Evolutionary conservation across 169 alveolate genomes (phyloP), one percentile per base, ranked within the genome.

Genomic region (Cryptosporidium sp.): DNA sequence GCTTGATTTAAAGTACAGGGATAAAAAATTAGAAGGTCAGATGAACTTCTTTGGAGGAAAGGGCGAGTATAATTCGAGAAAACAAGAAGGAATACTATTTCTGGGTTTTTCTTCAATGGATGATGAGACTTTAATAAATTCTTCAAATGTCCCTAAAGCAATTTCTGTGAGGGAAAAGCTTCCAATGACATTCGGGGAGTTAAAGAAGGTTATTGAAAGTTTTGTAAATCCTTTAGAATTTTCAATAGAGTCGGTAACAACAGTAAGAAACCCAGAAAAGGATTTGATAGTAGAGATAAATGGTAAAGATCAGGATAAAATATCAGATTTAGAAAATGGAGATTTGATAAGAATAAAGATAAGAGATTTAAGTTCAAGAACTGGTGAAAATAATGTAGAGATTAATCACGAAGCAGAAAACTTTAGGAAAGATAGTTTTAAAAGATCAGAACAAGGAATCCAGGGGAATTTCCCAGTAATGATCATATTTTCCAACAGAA

Each of bases 181-280:
- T 21, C 89, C 89, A 21, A 35, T 80, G 70, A 45, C 80, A 39
- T 12, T 29, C 37, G 21, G 51, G 12, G 75, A 80, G 26, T 62
- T 80, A 31, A 39, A 18, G 58, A 23, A 16, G 10, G 3, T 62
- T 2, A 21, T 80, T n/a, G 70, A 67, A 14, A n/a, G 29, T 18
- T 43, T 29, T 37, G 51, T 33, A 10, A 18, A 33, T 41, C 65
- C 55, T n/a, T 3, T n/a, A 1, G 75, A 65, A 26, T 80, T 62
- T 80, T 31, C 35, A 43, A 39, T 80, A 43, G 75, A 80, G 51
- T 80, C 89, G 8, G 52, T 80, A 26, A 37, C 52, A n/a, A 41
- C 48, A 0, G 37, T 48, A 26, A 43, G 59, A 12, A 80, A 62
- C 71, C 71, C 71, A n/a, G 50, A 33, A 16, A 62, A 23, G 29